Conservation (phyloP, 2,329 filamentous ascomycete genomes). For the Mycosphaerella sp. region DNA sequence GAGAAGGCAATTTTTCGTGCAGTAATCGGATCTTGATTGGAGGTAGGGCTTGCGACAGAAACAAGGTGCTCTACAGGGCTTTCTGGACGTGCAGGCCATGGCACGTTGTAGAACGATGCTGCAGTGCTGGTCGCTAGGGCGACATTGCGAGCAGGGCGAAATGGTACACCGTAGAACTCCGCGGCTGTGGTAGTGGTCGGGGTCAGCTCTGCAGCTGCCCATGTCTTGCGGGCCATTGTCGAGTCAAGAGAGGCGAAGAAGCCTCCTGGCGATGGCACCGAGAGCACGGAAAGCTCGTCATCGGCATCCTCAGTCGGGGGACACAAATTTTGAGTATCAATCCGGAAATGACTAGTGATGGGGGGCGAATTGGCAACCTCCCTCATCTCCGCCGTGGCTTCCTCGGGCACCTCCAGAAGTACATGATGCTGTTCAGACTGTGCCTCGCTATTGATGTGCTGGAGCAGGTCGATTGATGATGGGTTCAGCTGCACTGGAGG, state of each 20-base stretch:
- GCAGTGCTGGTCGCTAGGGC: constrained; percentile 77
- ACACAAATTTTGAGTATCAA: constrained; percentile 27
- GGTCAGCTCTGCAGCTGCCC: constrained; percentile 57
- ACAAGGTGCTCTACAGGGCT: constrained; percentile 60
- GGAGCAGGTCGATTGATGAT: constrained; percentile 71
- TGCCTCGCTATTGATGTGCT: constrained; percentile 57
- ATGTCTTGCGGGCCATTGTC: constrained; percentile 65
- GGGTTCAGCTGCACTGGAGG: constrained; percentile 58
- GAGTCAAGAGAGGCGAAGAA: constrained; percentile 84
- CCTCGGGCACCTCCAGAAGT: constrained; percentile 43
- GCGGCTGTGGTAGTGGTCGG: constrained; percentile 89
- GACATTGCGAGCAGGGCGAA: constrained; percentile 44
- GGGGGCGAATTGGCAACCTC: constrained; percentile 48
- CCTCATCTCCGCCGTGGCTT: constrained; percentile 50
- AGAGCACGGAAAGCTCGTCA: constrained; percentile 60
- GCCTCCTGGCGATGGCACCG: constrained; percentile 83
- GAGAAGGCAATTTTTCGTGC: constrained; percentile 50
- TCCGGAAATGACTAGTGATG: constrained; percentile 40
- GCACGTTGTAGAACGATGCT: constrained; percentile 80
- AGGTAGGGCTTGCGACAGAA: constrained; percentile 43
- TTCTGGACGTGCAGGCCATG: constrained; percentile 50
- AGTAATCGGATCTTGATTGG: constrained; percentile 51
- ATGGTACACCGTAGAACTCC: constrained; percentile 81
- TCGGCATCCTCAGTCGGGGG: constrained; percentile 50
- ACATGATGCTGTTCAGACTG: constrained; percentile 28